Evolutionary conservation across 1,284 basidiomycete genomes (phyloP), one percentile per base, ranked within the genome.

Genomic region (Dichomitus squalens): DNA sequence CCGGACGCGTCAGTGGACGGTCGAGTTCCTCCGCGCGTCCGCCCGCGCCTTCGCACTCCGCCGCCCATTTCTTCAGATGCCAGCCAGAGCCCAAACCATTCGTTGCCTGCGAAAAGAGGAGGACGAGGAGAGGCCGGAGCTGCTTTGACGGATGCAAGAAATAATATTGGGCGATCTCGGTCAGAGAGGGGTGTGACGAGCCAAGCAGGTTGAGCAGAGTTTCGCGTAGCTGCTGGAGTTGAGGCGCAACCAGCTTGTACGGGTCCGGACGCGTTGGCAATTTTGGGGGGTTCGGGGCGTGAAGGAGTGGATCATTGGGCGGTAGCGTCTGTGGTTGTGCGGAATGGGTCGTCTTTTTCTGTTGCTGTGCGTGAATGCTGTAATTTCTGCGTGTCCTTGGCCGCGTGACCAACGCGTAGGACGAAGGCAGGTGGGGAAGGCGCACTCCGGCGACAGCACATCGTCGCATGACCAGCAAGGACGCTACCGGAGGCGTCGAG

Each of bases 81-180:
- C 86, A 78, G 68, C 80, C 67, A 53, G 79, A 74, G 49, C 84
- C 80, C 70, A 94, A 73, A 49, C 84, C 92, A 68, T 98, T 97
- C 29, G 95, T 97, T 8, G 96, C 96, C 64, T 91, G 89, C 31
- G 90, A 81, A 76, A 98, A 94, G 48, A 99, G 84, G 29, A 99
- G 83, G 31, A 98, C 92, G 43, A 98, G 82, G 62, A 96, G 79
- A 0, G 96, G 95, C 14, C 96, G 86, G 23, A 98, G 82, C 70
- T 98, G 95, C 72, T 97, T 97, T 21, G 93, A 90, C 11, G 89
- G 87, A 52, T 88, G 85, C 58, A 92, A 80, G 73, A 98, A 97
- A 77, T 98, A 98, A 76, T 95, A 97, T 65, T 94, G 87, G 4
- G 96, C 95, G 60, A 98, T 90, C 55, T 90, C 85, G 63, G 91